Base-by-base conservation (phyloP, 257 asterid genomes). In the Salvia hispanica region DNA sequence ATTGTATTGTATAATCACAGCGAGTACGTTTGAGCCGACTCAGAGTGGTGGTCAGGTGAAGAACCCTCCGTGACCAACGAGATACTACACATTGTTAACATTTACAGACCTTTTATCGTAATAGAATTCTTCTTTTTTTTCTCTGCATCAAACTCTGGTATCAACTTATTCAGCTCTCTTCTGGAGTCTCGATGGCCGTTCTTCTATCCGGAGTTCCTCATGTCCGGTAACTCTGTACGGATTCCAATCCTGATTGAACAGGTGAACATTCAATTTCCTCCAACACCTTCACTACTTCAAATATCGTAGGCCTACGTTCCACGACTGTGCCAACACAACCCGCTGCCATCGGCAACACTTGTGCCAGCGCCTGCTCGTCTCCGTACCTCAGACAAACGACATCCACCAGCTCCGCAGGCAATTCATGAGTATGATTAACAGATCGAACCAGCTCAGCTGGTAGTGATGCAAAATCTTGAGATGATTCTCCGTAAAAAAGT, bases 271-370 rank as follows among this genome's bases (percentile, higher is more conserved):
- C 58, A 44, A 70, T 58, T 42, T 64, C 66, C 43, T 76, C 77
- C 70, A 76, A 71, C 54, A 52, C 61, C 54, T 53, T 55, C 53
- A 66, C 77, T 0, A 76, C 67, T 50, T 58, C 44, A 60, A 37
- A 9, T 58, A 76, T 76, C 3, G n/a, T 10, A 34, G 76, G 77
- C 28, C 80, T 71, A 4, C 39, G 1, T 40, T 46, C 67, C 0
- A 72, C 67, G 31, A 1, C 65, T 18, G 0, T 13, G 43, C 28
- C 28, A 31, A 71, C 77, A 64, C 80, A 76, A 13, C 9, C 56
- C 45, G 34, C 43, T 21, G 76, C 80, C 33, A 70, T 9, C 47
- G 51, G 34, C 64, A 76, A 7, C 6, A 76, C 9, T 3, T 52
- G 61, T 15, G 44, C 2, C 69, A 64, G 57, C 3, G 21, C 52